phyloP scores from a whole-genome alignment of 148 eudicot species.

The Vaccinium vitisidaea region DNA sequence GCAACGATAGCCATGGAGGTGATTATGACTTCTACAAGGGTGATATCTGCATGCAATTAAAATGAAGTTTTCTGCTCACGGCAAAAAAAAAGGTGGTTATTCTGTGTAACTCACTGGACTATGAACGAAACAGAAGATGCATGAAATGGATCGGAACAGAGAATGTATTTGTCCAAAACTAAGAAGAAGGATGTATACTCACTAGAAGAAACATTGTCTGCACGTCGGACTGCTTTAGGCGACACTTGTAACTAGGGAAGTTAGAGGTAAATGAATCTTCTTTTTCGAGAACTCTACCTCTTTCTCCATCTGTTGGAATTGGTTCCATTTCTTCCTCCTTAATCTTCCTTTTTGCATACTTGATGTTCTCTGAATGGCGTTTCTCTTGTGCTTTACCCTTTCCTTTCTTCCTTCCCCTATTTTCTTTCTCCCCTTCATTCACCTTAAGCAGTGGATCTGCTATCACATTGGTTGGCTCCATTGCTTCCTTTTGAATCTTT shows the following conservation, averaged over 20 bases:
- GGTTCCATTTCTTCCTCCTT: background rate
- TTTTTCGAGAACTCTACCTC: background rate
- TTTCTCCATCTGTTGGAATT: background rate
- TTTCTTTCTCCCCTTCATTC: background rate
- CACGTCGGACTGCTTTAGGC: background rate
- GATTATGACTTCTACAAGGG: background rate
- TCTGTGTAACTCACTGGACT: background rate
- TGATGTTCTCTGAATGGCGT: background rate
- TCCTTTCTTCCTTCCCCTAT: background rate
- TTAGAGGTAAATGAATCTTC: background rate
- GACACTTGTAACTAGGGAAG: constrained; percentile 2
- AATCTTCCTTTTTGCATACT: background rate
- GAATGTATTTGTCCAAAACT: background rate
- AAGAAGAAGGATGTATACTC: background rate
- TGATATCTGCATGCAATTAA: background rate
- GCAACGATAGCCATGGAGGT: background rate
- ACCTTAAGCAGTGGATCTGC: background rate
- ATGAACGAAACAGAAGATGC: background rate
- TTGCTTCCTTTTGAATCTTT: background rate
- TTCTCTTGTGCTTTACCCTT: background rate
- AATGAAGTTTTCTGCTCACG: background rate
- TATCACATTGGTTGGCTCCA: background rate
- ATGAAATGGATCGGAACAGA: background rate
- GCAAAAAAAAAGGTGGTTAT: background rate
- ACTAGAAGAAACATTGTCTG: constrained; percentile 6